Percentiles rank a stretch among this genome's conserved stretches.
Evolutionary conservation across 1,139 yeast genomes (phyloP).

Genomic region (Pneumocystis jirovecii): DNA sequence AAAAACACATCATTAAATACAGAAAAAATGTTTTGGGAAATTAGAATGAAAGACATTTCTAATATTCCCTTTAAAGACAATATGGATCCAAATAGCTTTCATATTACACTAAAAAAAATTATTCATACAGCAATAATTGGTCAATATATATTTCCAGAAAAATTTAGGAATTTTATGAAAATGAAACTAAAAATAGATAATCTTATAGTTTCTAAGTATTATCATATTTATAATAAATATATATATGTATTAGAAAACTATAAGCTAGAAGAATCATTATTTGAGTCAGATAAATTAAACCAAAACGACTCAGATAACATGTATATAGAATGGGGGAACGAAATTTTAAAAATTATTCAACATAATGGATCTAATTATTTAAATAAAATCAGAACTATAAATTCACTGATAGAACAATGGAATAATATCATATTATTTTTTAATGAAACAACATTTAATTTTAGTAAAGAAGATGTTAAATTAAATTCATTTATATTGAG

Average conservation of each 20-base stretch:
- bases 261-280: background rate
- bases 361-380: background rate
- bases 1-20: background rate
- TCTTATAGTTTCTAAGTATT: background rate
- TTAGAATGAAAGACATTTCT: background rate
- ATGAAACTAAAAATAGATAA: background rate
- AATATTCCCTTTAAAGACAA: background rate
- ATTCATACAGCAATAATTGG: background rate
- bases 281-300: background rate
- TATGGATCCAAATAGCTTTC: background rate
- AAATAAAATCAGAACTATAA: background rate
- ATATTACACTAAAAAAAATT: background rate
- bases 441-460: background rate
- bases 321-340: background rate
- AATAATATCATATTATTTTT: background rate
- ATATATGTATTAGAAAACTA: background rate
- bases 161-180: background rate
- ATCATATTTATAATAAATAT: background rate
- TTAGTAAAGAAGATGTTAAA: background rate
- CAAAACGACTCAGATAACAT: background rate
- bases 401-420: background rate
- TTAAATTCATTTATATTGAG: background rate
- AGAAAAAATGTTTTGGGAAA: background rate
- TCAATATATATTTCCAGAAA: background rate
- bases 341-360: background rate